phyloP scores from a whole-genome alignment of 805 yeast genomes.

The Komagataella pseudopastoris region DNA sequence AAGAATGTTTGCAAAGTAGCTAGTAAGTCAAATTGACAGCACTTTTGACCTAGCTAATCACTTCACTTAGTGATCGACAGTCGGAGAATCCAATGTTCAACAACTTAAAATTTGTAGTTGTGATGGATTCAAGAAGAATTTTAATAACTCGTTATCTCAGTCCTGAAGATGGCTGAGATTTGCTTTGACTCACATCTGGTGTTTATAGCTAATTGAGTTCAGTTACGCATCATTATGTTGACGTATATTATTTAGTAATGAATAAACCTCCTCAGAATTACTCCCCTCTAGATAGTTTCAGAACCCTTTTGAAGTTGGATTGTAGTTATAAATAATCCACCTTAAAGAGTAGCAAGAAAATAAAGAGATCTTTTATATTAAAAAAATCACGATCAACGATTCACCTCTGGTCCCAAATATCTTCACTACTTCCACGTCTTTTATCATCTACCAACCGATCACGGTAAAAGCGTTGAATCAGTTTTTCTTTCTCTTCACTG shows the following conservation, averaged over 20 bases:
- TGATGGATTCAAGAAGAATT: no score
- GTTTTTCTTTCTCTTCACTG: constrained; percentile 33
- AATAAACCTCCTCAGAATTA: not conserved
- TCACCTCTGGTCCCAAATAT: constrained; percentile 54
- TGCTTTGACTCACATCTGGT: not conserved
- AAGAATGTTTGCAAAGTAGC: no score
- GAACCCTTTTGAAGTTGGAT: not conserved
- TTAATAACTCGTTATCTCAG: no score
- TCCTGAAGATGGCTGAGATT: not conserved
- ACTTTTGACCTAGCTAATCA: no score
- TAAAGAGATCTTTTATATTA: no score
- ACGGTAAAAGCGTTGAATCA: constrained; percentile 61
- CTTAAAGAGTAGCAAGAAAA: not conserved
- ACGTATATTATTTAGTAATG: no score
- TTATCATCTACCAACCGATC: constrained; percentile 45
- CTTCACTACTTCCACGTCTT: constrained; percentile 67
- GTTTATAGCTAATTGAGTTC: not conserved
- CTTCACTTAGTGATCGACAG: no score
- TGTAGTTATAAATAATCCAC: not conserved
- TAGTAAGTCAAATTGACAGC: no score
- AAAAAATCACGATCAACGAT: not conserved
- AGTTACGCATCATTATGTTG: no score
- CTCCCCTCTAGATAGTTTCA: not conserved
- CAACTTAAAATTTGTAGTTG: no score
- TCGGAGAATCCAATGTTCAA: no score